Percentiles rank a stretch among this genome's conserved stretches.
These are phyloP conservation scores for Hymenotorrendiella dingleyae DNA, from an alignment of 2,329 filamentous ascomycete genomes.

Conservation along the genomic window DNA sequence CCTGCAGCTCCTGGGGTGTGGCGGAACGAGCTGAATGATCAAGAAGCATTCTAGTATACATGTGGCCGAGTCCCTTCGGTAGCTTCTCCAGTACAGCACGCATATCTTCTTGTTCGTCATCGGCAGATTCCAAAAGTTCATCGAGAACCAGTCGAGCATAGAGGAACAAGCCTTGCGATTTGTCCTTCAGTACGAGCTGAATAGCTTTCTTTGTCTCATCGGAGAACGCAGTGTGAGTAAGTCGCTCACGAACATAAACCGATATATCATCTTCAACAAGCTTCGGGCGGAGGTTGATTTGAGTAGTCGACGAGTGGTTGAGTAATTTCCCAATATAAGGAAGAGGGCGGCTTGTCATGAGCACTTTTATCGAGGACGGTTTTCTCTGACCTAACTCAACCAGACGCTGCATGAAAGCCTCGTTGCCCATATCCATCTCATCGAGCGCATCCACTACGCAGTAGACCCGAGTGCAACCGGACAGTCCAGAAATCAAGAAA, in stretches of 20 bases:
- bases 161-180: constrained; percentile 12
- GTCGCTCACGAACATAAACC: constrained; percentile 11
- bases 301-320: constrained; percentile 21
- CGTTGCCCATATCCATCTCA: constrained; percentile 40
- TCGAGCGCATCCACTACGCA: constrained; percentile 38
- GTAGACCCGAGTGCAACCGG: constrained; percentile 24
- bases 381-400: constrained; percentile 28
- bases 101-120: background rate
- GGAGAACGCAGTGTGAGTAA: constrained; percentile 6
- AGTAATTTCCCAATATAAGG: constrained; percentile 31
- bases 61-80: constrained; percentile 3
- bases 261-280: constrained; percentile 35
- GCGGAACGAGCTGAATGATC: constrained; percentile 5
- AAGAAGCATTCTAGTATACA: constrained; percentile 6
- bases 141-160: constrained; percentile 16
- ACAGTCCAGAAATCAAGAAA: background rate
- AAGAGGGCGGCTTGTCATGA: constrained; percentile 39
- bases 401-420: constrained; percentile 9
- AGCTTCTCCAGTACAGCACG: background rate
- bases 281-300: constrained; percentile 34
- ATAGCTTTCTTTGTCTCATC: constrained; percentile 4
- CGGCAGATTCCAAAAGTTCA: constrained; percentile 3
- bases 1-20: background rate
- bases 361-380: constrained; percentile 33
- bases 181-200: constrained; percentile 3